phyloP scores from a whole-genome alignment of 106 monocot species.

The Allium sativum region DNA sequence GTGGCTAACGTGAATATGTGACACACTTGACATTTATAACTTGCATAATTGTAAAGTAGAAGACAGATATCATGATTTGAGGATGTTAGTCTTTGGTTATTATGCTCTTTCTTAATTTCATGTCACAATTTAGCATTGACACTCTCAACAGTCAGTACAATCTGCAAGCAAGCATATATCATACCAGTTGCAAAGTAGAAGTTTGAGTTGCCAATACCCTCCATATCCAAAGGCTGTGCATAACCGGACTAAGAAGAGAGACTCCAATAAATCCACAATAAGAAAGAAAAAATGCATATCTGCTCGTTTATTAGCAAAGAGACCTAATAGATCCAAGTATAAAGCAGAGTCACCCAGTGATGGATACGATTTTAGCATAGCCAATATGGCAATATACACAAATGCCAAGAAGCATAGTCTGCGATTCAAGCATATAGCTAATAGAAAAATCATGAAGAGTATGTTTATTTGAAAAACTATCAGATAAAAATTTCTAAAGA shows the following conservation, averaged over 20 bases:
- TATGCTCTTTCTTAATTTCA: constrained; percentile 23
- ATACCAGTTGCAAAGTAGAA: constrained; percentile 93
- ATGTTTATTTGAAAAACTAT: constrained; percentile 72
- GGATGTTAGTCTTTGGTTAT: no score
- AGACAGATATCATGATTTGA: no score
- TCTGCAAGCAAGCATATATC: constrained; percentile 76
- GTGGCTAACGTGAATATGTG: no score
- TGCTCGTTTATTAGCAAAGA: constrained; percentile 76
- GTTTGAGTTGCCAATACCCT: constrained; percentile 95
- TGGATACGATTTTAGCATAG: constrained; percentile 72
- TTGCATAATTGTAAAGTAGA: no score
- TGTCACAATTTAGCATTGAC: constrained; percentile 57
- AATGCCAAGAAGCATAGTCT: constrained; percentile 65
- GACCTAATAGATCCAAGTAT: constrained; percentile 74
- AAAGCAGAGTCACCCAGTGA: constrained; percentile 91
- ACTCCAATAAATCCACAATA: constrained; percentile 85
- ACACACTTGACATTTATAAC: no score
- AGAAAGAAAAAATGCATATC: constrained; percentile 86
- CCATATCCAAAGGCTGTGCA: constrained; percentile 95
- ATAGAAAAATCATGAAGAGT: constrained; percentile 54
- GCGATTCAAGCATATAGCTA: constrained; percentile 45
- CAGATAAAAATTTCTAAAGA: constrained; percentile 71
- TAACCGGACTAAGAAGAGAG: constrained; percentile 82
- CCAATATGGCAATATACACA: constrained; percentile 37
- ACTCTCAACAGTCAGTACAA: constrained; percentile 42